Conservation (phyloP, 1,284 basidiomycete genomes). For the Apiotrichum veenhuisii region DNA sequence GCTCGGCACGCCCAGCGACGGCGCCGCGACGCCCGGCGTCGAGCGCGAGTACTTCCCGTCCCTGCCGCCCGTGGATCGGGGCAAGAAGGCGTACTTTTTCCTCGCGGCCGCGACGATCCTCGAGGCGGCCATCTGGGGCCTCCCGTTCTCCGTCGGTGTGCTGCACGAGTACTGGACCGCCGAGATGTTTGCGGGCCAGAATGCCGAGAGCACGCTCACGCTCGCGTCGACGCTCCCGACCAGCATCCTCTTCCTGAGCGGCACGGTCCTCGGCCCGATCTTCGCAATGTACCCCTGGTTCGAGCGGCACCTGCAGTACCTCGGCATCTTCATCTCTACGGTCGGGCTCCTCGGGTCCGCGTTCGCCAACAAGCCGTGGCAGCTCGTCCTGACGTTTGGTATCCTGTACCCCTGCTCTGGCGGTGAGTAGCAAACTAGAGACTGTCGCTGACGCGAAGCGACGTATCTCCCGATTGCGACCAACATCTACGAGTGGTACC, state of each 20-base stretch:
- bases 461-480: slow-evolving; percentile 43
- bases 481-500: slow-evolving; percentile 46
- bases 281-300: slow-evolving; percentile 17
- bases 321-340: slow-evolving; percentile 7
- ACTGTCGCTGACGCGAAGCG: slow-evolving; percentile 14
- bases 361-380: slow-evolving; percentile 32
- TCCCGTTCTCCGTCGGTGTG: slow-evolving; percentile 46
- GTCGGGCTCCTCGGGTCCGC: slow-evolving; percentile 10
- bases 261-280: slow-evolving; percentile 40
- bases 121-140: slow-evolving; percentile 43
- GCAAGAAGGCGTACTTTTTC: slow-evolving; percentile 41
- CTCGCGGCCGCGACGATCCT: slow-evolving; percentile 37
- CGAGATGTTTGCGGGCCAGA: slow-evolving; percentile 29
- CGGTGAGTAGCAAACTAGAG: slow-evolving; percentile 19
- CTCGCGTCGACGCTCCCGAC: slow-evolving; percentile 44
- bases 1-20: not conserved
- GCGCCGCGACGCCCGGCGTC: not conserved
- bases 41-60: slow-evolving; percentile 23
- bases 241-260: slow-evolving; percentile 44
- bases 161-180: slow-evolving; percentile 43
- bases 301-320: slow-evolving; percentile 15
- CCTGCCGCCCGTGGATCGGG: slow-evolving; percentile 41
- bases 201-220: slow-evolving; percentile 19
- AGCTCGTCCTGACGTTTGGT: slow-evolving; percentile 44
- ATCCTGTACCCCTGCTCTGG: slow-evolving; percentile 39